Base-by-base conservation (phyloP, 2,329 filamentous ascomycete species). In the Blastomyces parvus region DNA sequence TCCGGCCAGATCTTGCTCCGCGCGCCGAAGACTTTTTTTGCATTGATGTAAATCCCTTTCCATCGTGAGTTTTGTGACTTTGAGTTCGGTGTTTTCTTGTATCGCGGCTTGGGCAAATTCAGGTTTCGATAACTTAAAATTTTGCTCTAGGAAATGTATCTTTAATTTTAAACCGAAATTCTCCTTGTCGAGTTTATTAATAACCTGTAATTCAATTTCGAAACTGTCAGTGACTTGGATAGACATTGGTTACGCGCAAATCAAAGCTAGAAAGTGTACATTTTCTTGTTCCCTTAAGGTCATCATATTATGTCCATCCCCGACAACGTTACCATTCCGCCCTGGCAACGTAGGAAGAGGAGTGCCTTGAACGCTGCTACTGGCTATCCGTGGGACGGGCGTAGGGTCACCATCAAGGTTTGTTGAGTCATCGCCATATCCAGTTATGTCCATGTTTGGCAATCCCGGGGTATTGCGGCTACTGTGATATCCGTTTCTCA, bases 151-250 rank as follows among this genome's bases (percentile, higher is more conserved):
- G 74, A 96, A 99, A 75, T 97, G 91, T 61, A 97, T 96, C 76
- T 96, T 97, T 69, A 97, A 83, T 76, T 97, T 97, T 62, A 99
- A 82, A 30, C 91, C 91, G 73, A 97, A 99, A 73, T 99, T 99
- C 73, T 97, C 94, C 79, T 99, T 99, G 73, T 97, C 91, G 70
- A 99, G 93, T 72, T 90, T 90, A 78, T 97, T 90, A 69, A 99
- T 93, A 68, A 86, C 85, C 81, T 85, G 65, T 25, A 25, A 55
- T 33, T 19, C 48, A 53, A 25, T 55, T 27, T 22, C 2, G 58
- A 65, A 62, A 62, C 9, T 40, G 52, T 64, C 33, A 58, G 55
- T 25, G 36, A 50, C 48, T 17, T 33, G 17, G n/a, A 25, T 22
- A 68, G 61, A 25, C 4, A 17, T 33, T 17, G 11, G 44, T 64